Evolutionary conservation across 805 yeast genomes (phyloP).

Genomic region (Groenewaldozyma salmanticensis): DNA sequence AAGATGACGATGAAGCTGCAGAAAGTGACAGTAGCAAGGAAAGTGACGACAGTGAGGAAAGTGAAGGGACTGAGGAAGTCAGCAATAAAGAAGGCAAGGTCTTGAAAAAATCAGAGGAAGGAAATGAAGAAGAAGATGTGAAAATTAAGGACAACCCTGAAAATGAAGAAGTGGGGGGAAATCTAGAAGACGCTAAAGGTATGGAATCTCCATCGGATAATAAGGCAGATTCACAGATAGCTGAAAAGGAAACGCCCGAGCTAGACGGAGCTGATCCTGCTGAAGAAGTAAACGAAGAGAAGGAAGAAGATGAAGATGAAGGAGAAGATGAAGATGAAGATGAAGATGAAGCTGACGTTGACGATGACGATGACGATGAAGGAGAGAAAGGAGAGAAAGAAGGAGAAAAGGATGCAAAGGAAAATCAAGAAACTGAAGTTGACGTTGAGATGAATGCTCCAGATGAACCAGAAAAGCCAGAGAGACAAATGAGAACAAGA

Average conservation of each 20-base stretch:
- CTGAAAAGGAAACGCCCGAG: slow-evolving; percentile 1
- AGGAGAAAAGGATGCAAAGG: too few species aligned
- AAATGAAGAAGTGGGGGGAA: slow-evolving; percentile 1
- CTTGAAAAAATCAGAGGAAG: background rate
- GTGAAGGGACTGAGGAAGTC: background rate
- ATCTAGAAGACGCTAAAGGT: slow-evolving; percentile 1
- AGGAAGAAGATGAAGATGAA: slow-evolving; percentile 9
- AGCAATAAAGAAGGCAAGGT: background rate
- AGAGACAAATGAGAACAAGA: slow-evolving; percentile 4
- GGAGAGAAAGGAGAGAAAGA: slow-evolving; percentile 8
- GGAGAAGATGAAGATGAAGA: slow-evolving; percentile 11
- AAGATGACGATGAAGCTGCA: background rate
- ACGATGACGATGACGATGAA: slow-evolving; percentile 12
- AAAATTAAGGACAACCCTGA: slow-evolving; percentile 2
- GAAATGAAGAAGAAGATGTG: background rate
- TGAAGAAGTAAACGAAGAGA: slow-evolving; percentile 9
- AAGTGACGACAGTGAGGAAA: background rate
- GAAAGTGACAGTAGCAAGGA: background rate
- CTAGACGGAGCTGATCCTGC: slow-evolving; percentile 5
- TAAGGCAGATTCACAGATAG: slow-evolving; percentile 1
- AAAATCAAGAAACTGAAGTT: slow-evolving; percentile 2
- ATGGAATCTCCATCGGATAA: background rate
- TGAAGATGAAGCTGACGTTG: slow-evolving; percentile 12
- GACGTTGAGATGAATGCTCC: slow-evolving; percentile 5
- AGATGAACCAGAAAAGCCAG: slow-evolving; percentile 5